phyloP scores from a whole-genome alignment of 2,329 filamentous ascomycete genomes.

The Apiospora marii region DNA sequence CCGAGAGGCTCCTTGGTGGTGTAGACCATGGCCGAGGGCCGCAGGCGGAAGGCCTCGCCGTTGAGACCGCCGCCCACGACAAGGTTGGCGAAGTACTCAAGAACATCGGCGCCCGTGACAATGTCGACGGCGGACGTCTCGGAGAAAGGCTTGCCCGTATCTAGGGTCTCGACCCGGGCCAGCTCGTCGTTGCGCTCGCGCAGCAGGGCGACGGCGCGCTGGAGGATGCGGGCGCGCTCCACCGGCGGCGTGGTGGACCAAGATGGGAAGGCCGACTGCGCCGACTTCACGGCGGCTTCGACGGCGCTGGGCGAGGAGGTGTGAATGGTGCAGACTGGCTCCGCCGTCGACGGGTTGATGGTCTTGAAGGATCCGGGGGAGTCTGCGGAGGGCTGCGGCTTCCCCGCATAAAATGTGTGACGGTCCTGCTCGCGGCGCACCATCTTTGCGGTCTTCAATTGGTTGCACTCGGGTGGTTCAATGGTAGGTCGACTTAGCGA shows the following conservation, averaged over 20 bases:
- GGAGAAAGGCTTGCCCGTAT: slow-evolving; percentile 86
- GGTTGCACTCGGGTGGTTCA: not conserved
- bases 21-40: slow-evolving; percentile 82
- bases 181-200: slow-evolving; percentile 81
- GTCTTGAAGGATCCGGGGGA: slow-evolving; percentile 72
- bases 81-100: slow-evolving; percentile 86
- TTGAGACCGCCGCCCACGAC: slow-evolving; percentile 81
- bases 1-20: slow-evolving; percentile 83
- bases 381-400: slow-evolving; percentile 65
- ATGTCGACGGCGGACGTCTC: slow-evolving; percentile 88
- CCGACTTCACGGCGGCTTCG: slow-evolving; percentile 76
- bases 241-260: slow-evolving; percentile 82
- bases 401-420: slow-evolving; percentile 80
- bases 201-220: slow-evolving; percentile 76
- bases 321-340: slow-evolving; percentile 75
- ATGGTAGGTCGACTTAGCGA: not conserved
- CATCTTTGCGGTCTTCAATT: not conserved
- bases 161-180: slow-evolving; percentile 79
- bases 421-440: slow-evolving; percentile 44
- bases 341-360: slow-evolving; percentile 76
- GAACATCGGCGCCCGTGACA: slow-evolving; percentile 81
- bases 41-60: slow-evolving; percentile 78
- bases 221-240: slow-evolving; percentile 78
- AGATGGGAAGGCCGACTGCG: slow-evolving; percentile 72
- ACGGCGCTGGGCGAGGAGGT: slow-evolving; percentile 72